These are phyloP conservation scores for Pseudoperonospora humuli DNA, from an alignment of 352 stramenopile species.

Conservation along the genomic window DNA sequence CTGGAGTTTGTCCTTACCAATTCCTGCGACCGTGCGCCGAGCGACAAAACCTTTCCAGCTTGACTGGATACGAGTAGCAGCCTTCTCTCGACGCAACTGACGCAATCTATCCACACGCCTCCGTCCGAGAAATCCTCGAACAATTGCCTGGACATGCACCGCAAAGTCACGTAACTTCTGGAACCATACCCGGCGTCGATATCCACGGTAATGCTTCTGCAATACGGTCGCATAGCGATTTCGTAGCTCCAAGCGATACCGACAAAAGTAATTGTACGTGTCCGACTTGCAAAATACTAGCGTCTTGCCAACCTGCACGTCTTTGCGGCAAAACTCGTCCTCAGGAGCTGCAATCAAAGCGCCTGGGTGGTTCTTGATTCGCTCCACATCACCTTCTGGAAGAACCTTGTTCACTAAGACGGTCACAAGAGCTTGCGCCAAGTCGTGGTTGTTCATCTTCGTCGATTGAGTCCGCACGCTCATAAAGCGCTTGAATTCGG, in stretches of 20 bases:
- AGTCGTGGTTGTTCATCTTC: slow-evolving; percentile 27
- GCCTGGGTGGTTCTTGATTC: slow-evolving; percentile 11
- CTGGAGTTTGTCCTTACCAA: slow-evolving; percentile 18
- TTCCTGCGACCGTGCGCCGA: slow-evolving; percentile 10
- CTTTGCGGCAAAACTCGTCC: slow-evolving; percentile 20
- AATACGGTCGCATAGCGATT: slow-evolving; percentile 29
- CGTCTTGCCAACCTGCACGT: slow-evolving; percentile 53
- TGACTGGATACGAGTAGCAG: slow-evolving; percentile 27
- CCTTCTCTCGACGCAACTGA: slow-evolving; percentile 20
- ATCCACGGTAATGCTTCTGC: slow-evolving; percentile 42
- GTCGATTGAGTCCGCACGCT: slow-evolving; percentile 6
- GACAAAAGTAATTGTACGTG: slow-evolving; percentile 46
- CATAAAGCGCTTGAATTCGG: slow-evolving; percentile 43
- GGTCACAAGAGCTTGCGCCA: slow-evolving; percentile 21
- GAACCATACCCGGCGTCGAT: slow-evolving; percentile 29
- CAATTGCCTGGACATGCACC: slow-evolving; percentile 34
- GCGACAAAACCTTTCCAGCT: slow-evolving; percentile 23
- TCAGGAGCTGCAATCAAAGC: slow-evolving; percentile 9
- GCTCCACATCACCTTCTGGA: slow-evolving; percentile 18
- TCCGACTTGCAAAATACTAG: slow-evolving; percentile 59
- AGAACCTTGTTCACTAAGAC: slow-evolving; percentile 32
- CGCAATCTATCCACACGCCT: slow-evolving; percentile 28
- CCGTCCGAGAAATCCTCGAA: slow-evolving; percentile 34
- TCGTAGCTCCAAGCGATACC: slow-evolving; percentile 35
- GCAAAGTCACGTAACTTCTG: slow-evolving; percentile 28